phyloP scores from a whole-genome alignment of 805 yeast species.

The Metschnikowia shivogae region DNA sequence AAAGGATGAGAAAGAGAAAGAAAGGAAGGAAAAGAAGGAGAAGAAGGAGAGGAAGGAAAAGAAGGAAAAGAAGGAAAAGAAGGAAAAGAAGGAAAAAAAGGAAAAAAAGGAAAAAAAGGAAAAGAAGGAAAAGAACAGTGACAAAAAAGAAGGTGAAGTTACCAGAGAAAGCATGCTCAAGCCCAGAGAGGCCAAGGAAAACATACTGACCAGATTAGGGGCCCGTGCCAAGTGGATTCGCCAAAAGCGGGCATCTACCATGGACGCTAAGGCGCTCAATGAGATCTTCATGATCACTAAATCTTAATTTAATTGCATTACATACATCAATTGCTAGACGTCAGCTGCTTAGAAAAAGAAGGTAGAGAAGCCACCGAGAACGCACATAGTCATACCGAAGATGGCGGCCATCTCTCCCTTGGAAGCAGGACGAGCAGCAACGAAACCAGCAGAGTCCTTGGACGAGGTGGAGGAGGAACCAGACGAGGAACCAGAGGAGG shows the following conservation, averaged over 20 bases:
- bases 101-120: conserved; percentile 18
- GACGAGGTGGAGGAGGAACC: conserved; percentile 22
- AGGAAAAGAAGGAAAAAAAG: conserved; percentile 4
- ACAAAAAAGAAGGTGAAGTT: conserved; percentile 26
- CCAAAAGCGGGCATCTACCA: conserved; percentile 86
- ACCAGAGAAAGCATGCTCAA: conserved; percentile 24
- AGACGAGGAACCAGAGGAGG: conserved; percentile 21
- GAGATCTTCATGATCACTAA: conserved; percentile 87
- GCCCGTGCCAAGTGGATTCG: conserved; percentile 84
- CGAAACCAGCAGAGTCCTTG: conserved; percentile 18
- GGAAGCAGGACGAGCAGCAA: conserved; percentile 22
- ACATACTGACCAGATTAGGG: conserved; percentile 39
- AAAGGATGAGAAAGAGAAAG: conserved; percentile 7
- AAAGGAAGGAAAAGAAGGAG: conserved; percentile 2
- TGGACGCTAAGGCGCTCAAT: conserved; percentile 83
- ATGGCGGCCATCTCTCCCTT: conserved; percentile 33
- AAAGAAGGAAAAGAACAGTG: conserved; percentile 16
- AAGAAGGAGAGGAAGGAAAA: conserved; percentile 12
- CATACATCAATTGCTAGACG: neutral
- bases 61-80: neutral
- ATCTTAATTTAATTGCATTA: conserved; percentile 15
- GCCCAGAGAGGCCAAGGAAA: conserved; percentile 16
- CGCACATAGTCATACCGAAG: conserved; percentile 31
- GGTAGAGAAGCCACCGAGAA: conserved; percentile 44
- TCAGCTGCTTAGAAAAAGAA: conserved; percentile 21